phyloP scores from a whole-genome alignment of 805 yeast genomes.

The Saccharomycopsis capsularis region DNA sequence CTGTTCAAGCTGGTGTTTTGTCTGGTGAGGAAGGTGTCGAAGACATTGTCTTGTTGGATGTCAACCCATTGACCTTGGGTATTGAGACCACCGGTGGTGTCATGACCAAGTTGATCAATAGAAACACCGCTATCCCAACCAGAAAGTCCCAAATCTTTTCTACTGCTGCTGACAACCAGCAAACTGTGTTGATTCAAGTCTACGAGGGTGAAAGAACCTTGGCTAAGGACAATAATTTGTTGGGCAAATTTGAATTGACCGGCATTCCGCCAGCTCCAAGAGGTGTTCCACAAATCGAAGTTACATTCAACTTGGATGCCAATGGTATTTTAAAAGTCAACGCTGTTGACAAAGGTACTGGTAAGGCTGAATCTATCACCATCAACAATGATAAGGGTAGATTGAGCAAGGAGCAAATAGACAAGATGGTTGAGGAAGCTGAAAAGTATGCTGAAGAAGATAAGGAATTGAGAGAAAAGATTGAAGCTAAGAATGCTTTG shows the following conservation, averaged over 20 bases:
- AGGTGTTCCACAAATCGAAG: constrained; percentile 88
- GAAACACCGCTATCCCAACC: constrained; percentile 94
- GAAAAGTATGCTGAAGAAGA: constrained; percentile 93
- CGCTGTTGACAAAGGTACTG: constrained; percentile 91
- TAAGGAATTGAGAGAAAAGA: constrained; percentile 70
- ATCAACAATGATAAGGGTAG: constrained; percentile 94
- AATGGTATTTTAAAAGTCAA: constrained; percentile 81
- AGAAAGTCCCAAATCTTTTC: constrained; percentile 93
- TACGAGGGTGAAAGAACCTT: constrained; percentile 95
- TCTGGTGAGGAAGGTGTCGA: constrained; percentile 94
- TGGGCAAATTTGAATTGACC: constrained; percentile 80
- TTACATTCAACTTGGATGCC: constrained; percentile 81
- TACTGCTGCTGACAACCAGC: constrained; percentile 94
- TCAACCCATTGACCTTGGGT: constrained; percentile 90
- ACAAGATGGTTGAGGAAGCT: constrained; percentile 96
- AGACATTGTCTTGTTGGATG: constrained; percentile 84
- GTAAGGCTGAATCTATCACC: constrained; percentile 84
- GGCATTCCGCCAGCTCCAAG: constrained; percentile 90
- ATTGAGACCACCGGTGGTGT: constrained; percentile 97
- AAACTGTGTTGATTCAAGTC: constrained; percentile 89
- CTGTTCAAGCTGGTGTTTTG: constrained; percentile 97
- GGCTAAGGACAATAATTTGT: constrained; percentile 86
- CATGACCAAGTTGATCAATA: constrained; percentile 90
- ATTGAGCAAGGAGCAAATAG: constrained; percentile 87
- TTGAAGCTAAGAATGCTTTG: constrained; percentile 79